phyloP scores from a whole-genome alignment of 1,284 basidiomycete species.

The Fomitopsis pinicola region DNA sequence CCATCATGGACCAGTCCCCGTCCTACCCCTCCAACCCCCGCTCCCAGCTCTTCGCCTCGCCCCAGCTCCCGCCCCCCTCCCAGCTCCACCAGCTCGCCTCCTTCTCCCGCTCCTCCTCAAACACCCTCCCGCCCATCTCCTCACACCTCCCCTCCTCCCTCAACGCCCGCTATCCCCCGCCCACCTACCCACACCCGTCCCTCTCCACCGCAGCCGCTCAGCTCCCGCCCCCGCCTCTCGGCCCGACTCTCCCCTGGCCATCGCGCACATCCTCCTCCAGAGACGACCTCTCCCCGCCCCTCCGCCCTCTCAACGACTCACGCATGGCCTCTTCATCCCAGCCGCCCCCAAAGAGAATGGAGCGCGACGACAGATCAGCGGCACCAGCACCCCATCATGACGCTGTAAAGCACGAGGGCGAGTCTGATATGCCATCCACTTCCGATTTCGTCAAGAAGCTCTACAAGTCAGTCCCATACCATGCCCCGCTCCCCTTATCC shows the following conservation, averaged over 20 bases:
- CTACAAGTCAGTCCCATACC: constrained; percentile 63
- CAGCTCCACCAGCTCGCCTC: constrained; percentile 36
- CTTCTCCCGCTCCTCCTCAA: constrained; percentile 27
- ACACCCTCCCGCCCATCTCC: constrained; percentile 33
- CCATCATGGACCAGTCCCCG: constrained; percentile 22
- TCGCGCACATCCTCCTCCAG: constrained; percentile 30
- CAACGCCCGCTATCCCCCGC: constrained; percentile 27
- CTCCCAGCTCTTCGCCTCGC: constrained; percentile 28
- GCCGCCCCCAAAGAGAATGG: constrained; percentile 20
- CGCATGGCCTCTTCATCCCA: constrained; percentile 15
- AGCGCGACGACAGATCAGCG: constrained; percentile 21
- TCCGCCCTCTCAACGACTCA: constrained; percentile 16
- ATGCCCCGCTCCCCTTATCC: not conserved
- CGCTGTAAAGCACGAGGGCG: constrained; percentile 31
- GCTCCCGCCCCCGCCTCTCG: constrained; percentile 25
- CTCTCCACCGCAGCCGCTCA: constrained; percentile 27
- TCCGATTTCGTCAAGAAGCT: constrained; percentile 96
- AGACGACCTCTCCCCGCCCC: constrained; percentile 29
- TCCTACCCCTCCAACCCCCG: constrained; percentile 17
- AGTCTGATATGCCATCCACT: constrained; percentile 69
- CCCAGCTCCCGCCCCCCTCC: constrained; percentile 42
- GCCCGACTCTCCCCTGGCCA: constrained; percentile 28
- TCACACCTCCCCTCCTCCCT: constrained; percentile 20
- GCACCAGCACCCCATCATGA: constrained; percentile 16
- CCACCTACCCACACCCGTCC: constrained; percentile 32